phyloP scores from a whole-genome alignment of 495 filamentous ascomycete species.

The Penicillium salamii region DNA sequence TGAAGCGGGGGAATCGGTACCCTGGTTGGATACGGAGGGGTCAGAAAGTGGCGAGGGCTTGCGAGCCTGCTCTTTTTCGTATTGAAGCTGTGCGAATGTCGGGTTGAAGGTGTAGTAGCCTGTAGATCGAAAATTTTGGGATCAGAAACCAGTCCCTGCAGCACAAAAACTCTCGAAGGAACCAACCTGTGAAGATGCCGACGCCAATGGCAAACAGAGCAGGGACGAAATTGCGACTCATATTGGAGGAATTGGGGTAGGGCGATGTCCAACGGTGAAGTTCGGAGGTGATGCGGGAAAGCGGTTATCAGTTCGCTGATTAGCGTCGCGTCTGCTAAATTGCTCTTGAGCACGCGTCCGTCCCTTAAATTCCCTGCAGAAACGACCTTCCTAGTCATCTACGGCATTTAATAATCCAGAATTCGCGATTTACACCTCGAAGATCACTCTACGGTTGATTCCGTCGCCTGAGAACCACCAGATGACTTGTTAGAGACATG shows the following conservation, averaged over 20 bases:
- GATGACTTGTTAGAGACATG: slow-evolving; percentile 41
- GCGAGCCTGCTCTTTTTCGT: slow-evolving; percentile 10
- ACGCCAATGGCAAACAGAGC: slow-evolving; percentile 38
- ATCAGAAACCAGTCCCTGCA: slow-evolving; percentile 10
- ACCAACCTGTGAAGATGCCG: slow-evolving; percentile 39
- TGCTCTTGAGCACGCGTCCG: slow-evolving; percentile 35
- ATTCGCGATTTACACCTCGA: not conserved
- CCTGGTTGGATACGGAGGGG: not conserved
- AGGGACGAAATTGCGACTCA: slow-evolving; percentile 44
- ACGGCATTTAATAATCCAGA: not conserved
- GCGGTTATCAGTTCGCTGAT: slow-evolving; percentile 10
- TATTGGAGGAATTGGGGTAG: slow-evolving; percentile 10
- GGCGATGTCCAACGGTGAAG: not conserved
- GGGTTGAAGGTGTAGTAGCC: slow-evolving; percentile 34
- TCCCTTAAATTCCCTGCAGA: not conserved
- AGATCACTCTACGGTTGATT: not conserved
- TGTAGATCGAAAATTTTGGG: slow-evolving; percentile 15
- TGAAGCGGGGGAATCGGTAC: not conserved
- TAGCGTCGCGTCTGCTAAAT: slow-evolving; percentile 13
- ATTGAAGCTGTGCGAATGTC: slow-evolving; percentile 21
- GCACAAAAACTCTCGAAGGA: not conserved
- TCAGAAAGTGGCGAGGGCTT: slow-evolving; percentile 2
- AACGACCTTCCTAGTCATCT: not conserved
- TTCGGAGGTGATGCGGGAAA: slow-evolving; percentile 8
- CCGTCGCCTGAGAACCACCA: slow-evolving; percentile 3